phyloP scores from a whole-genome alignment of 768 basidiomycete genomes.

The Leccinum disarticulatum region DNA sequence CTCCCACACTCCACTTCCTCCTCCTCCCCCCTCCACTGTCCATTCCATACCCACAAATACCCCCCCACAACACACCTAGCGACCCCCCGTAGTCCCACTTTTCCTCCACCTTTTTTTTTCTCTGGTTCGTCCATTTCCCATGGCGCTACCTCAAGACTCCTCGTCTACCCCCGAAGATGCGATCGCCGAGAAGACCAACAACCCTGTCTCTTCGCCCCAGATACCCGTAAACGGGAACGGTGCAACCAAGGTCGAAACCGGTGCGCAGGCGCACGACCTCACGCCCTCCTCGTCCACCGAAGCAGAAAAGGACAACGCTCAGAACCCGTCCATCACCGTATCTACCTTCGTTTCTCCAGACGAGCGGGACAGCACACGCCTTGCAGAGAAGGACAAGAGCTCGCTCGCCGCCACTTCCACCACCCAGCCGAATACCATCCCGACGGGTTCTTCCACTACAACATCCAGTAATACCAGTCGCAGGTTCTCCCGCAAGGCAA shows the following conservation, averaged over 20 bases:
- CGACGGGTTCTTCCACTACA: constrained; percentile 24
- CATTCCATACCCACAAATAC: constrained; percentile 33
- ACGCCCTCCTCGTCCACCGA: constrained; percentile 34
- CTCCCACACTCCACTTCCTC: constrained; percentile 14
- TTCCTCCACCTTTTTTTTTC: background rate
- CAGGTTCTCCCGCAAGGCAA: constrained; percentile 33
- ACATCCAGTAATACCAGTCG: constrained; percentile 23
- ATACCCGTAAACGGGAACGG: constrained; percentile 30
- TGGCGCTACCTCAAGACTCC: constrained; percentile 26
- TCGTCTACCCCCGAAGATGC: constrained; percentile 16
- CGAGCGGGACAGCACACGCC: constrained; percentile 33
- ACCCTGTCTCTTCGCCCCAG: constrained; percentile 14
- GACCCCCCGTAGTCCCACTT: background rate
- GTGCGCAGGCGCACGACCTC: constrained; percentile 31
- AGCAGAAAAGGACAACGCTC: constrained; percentile 37
- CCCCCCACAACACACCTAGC: constrained; percentile 4
- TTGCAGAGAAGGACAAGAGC: constrained; percentile 43
- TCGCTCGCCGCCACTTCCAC: constrained; percentile 45
- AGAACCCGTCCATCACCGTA: constrained; percentile 35
- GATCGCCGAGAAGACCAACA: constrained; percentile 24
- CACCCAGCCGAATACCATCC: constrained; percentile 39
- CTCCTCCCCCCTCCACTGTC: constrained; percentile 3
- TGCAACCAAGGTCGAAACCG: constrained; percentile 16
- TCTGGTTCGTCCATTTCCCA: constrained; percentile 10
- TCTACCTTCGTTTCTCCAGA: constrained; percentile 35